phyloP scores from a whole-genome alignment of 2,329 filamentous ascomycete species.

The Falciphora oryzae region DNA sequence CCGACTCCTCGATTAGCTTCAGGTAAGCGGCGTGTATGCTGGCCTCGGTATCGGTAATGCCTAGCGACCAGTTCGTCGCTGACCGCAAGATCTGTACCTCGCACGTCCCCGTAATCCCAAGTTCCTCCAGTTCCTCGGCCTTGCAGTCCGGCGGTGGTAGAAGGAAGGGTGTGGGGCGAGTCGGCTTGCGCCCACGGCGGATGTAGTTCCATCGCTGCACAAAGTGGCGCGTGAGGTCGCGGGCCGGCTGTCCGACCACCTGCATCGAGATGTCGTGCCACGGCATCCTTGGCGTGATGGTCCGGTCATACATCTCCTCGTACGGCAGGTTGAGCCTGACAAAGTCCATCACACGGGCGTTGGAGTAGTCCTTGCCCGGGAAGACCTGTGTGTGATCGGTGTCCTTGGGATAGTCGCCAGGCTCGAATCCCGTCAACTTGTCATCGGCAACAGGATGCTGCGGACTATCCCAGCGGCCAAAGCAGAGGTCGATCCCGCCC shows the following conservation, averaged over 20 bases:
- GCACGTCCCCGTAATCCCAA: slow-evolving; percentile 88
- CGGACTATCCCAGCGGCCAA: slow-evolving; percentile 94
- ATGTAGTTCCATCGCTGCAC: slow-evolving; percentile 98
- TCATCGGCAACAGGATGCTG: slow-evolving; percentile 89
- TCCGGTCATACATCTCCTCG: slow-evolving; percentile 97
- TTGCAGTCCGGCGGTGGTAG: slow-evolving; percentile 91
- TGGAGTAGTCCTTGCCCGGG: slow-evolving; percentile 98
- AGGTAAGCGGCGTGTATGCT: slow-evolving; percentile 96
- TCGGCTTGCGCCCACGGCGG: slow-evolving; percentile 85
- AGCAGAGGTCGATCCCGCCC: slow-evolving; percentile 92
- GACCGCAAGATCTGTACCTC: slow-evolving; percentile 95
- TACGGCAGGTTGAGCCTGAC: slow-evolving; percentile 90
- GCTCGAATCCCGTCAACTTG: slow-evolving; percentile 90
- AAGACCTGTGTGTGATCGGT: slow-evolving; percentile 93
- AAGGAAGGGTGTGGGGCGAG: slow-evolving; percentile 86
- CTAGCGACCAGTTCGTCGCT: slow-evolving; percentile 85
- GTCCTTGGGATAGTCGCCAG: slow-evolving; percentile 70
- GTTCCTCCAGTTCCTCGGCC: slow-evolving; percentile 73
- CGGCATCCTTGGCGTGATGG: slow-evolving; percentile 85
- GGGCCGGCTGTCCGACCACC: slow-evolving; percentile 88
- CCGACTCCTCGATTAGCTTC: slow-evolving; percentile 88
- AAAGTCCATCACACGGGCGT: slow-evolving; percentile 92
- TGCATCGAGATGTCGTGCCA: slow-evolving; percentile 99
- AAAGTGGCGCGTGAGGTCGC: slow-evolving; percentile 92
- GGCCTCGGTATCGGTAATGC: slow-evolving; percentile 80